Evolutionary conservation across 805 yeast species (phyloP).

Genomic region (Zygoascus tannicola): DNA sequence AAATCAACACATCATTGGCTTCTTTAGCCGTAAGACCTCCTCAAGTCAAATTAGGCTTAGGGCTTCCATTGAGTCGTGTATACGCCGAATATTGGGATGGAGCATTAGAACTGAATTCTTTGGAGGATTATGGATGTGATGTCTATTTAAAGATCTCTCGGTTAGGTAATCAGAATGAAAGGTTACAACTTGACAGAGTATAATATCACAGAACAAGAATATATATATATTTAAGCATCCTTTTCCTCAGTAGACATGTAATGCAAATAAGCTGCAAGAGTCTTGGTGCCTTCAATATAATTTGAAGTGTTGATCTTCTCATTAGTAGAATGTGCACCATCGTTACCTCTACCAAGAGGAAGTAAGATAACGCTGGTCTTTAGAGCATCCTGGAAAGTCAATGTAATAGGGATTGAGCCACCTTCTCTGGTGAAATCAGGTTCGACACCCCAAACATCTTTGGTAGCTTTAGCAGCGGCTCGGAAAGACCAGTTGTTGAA

Average conservation of each 20-base stretch:
- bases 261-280: slow-evolving; percentile 88
- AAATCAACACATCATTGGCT: slow-evolving; percentile 41
- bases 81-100: slow-evolving; percentile 98
- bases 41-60: slow-evolving; percentile 70
- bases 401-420: slow-evolving; percentile 95
- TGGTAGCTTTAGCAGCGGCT: slow-evolving; percentile 91
- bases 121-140: slow-evolving; percentile 90
- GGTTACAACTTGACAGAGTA: slow-evolving; percentile 64
- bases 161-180: slow-evolving; percentile 58
- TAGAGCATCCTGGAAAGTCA: slow-evolving; percentile 82
- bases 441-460: slow-evolving; percentile 86
- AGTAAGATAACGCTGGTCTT: slow-evolving; percentile 78
- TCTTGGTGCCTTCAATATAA: slow-evolving; percentile 88
- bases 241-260: slow-evolving; percentile 48
- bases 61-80: slow-evolving; percentile 85
- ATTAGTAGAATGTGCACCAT: slow-evolving; percentile 97
- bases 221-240: slow-evolving; percentile 15
- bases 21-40: slow-evolving; percentile 65
- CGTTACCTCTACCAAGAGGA: slow-evolving; percentile 99
- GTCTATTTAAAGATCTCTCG: slow-evolving; percentile 71
- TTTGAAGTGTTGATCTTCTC: slow-evolving; percentile 86
- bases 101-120: slow-evolving; percentile 64
- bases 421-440: slow-evolving; percentile 99
- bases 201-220: slow-evolving; percentile 25
- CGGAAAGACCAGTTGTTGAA: slow-evolving; percentile 88